Base-by-base conservation (phyloP, 306 rosid genomes). In the Clitoria ternatea region DNA sequence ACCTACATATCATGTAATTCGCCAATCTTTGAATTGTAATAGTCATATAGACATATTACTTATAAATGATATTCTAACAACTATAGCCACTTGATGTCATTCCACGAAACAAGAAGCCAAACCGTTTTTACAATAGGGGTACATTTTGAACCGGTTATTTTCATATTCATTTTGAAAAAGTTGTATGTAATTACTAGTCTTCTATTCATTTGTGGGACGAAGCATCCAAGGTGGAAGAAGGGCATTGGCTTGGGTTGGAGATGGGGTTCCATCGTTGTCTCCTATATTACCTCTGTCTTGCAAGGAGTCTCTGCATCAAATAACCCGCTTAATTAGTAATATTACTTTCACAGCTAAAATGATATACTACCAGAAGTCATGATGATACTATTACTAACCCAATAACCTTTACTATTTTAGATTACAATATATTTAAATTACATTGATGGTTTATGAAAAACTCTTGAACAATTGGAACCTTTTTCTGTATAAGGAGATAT, bases 171-270 rank as follows among this genome's bases (percentile, higher is more conserved):
- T 8, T 33, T 59, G 14, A 29, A 55, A 55, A 32, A 7, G 4
- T 17, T 15, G 30, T 32, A 59, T 32, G 65, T 8, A 11, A 9
- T 57, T 15, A 57, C 8, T 17, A 29, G 3, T 53, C 24, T 32
- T 72, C 74, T 80, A 88, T 8, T 79, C 77, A 55, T 77, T 70
- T 44, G 72, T 24, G 19, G 73, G 81, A 79, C 78, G 65, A 70
- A 91, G 87, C 97, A 91, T 89, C 97, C 97, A 89, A 1, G 87
- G 64, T 2, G 85, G 93, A 68, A 87, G 81, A 20, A 76, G 69
- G 1, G 69, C 1, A 12, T 66, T 77, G 6, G 74, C 70, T 70
- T 42, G 62, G n/a, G 44, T 20, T 37, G 76, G 73, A n/a, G 30
- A 6, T 12, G 42, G 24, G n/a, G 4, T 55, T 6, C 15, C 69